A percentile compares a stretch with the other conserved stretches of the same genome.
phyloP scores from a whole-genome alignment of 768 basidiomycete genomes.

The Hypholoma sublateritium region DNA sequence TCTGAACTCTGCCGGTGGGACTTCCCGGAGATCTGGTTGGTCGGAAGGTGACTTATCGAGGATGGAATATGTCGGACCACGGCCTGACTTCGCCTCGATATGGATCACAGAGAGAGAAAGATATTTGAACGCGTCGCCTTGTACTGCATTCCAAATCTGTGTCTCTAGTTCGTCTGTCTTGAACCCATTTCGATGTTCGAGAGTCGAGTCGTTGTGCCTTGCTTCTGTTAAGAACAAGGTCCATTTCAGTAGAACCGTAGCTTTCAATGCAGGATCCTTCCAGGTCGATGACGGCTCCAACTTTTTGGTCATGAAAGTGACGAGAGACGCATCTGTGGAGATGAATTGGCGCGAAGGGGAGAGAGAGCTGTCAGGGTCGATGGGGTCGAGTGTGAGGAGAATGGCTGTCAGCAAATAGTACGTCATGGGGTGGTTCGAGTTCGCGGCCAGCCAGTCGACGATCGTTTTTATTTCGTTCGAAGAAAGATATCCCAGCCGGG shows the following conservation, averaged over 20 bases:
- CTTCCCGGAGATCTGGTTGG: slow-evolving; percentile 44
- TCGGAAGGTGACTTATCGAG: slow-evolving; percentile 30
- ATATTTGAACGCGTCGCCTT: slow-evolving; percentile 79
- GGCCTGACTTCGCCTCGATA: slow-evolving; percentile 45
- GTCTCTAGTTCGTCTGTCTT: slow-evolving; percentile 79
- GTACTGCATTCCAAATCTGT: slow-evolving; percentile 80
- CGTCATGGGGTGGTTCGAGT: slow-evolving; percentile 67
- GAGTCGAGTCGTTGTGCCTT: slow-evolving; percentile 61
- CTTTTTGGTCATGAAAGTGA: slow-evolving; percentile 61
- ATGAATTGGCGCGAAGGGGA: slow-evolving; percentile 48
- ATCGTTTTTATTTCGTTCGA: slow-evolving; percentile 60
- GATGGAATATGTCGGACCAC: slow-evolving; percentile 33
- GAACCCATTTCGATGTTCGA: slow-evolving; percentile 67
- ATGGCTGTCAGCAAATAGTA: slow-evolving; percentile 68
- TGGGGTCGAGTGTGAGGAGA: slow-evolving; percentile 66
- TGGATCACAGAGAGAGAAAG: slow-evolving; percentile 61
- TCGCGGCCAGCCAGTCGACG: slow-evolving; percentile 69
- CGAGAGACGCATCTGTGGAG: slow-evolving; percentile 43
- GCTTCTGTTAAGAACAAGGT: slow-evolving; percentile 80
- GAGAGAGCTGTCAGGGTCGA: slow-evolving; percentile 49
- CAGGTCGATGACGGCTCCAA: slow-evolving; percentile 54
- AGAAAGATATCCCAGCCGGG: slow-evolving; percentile 60
- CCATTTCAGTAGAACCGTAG: slow-evolving; percentile 81
- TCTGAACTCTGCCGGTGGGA: slow-evolving; percentile 53
- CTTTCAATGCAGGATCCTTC: slow-evolving; percentile 71